Conservation (phyloP, 345 rosid species). For the Zanthoxylum bungeanum region DNA sequence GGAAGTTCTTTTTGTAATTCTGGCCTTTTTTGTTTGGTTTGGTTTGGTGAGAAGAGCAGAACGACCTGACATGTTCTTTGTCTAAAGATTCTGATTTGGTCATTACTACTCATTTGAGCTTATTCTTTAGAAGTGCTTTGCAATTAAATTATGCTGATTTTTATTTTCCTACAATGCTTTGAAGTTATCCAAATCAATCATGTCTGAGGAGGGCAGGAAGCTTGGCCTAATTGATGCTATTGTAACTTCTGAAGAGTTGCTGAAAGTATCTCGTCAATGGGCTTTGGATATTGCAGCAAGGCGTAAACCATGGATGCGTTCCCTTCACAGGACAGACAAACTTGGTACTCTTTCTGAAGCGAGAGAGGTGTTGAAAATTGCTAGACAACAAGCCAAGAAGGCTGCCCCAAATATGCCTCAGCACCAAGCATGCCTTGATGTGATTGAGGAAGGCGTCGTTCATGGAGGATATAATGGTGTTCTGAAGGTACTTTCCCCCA, state of each 20-base stretch:
- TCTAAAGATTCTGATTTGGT: not conserved
- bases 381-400: constrained; percentile 72
- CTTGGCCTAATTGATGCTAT: constrained; percentile 84
- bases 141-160: constrained; percentile 3
- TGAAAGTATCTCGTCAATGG: constrained; percentile 73
- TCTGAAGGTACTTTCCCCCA: constrained; percentile 69
- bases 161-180: constrained; percentile 10
- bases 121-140: not conserved
- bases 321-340: constrained; percentile 85
- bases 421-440: constrained; percentile 82
- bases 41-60: too few relatives aligned
- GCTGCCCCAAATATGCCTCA: constrained; percentile 88
- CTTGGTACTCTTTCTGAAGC: constrained; percentile 87
- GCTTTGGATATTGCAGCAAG: constrained; percentile 73
- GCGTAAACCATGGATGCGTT: constrained; percentile 76
- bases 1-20: too few relatives aligned
- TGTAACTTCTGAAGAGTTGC: constrained; percentile 69
- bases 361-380: constrained; percentile 48
- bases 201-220: constrained; percentile 79
- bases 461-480: constrained; percentile 95
- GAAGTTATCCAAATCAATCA: constrained; percentile 83
- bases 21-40: too few relatives aligned
- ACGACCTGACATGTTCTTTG: too few relatives aligned
- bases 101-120: not conserved
- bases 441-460: constrained; percentile 83